Conservation (phyloP, 2,329 filamentous ascomycete genomes). For the Hirsutella rhossiliensis region DNA sequence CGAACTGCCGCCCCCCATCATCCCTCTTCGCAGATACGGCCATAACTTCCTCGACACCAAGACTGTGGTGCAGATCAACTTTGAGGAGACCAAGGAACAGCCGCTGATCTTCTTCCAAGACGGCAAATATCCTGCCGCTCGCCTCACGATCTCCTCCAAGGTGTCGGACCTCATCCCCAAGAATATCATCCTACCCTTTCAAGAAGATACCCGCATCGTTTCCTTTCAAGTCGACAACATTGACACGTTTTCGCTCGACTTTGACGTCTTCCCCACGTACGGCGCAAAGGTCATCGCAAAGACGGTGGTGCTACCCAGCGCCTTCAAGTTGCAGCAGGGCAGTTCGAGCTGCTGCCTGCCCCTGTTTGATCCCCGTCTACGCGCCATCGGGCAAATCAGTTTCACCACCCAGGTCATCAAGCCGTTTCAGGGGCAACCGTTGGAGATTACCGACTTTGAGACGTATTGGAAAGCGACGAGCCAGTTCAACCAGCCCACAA, state of each 20-base stretch:
- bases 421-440: constrained; percentile 79
- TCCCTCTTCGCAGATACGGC: constrained; percentile 84
- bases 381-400: constrained; percentile 84
- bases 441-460: constrained; percentile 96
- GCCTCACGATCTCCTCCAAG: constrained; percentile 93
- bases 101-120: constrained; percentile 94
- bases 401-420: constrained; percentile 97
- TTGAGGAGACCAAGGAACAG: constrained; percentile 63
- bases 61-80: constrained; percentile 86
- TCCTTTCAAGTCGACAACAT: constrained; percentile 95
- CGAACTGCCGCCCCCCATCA: constrained; percentile 88
- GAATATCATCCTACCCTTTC: constrained; percentile 88
- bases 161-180: constrained; percentile 91
- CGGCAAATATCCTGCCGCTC: constrained; percentile 88
- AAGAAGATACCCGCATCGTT: constrained; percentile 86
- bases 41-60: constrained; percentile 99
- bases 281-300: constrained; percentile 96
- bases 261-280: constrained; percentile 95
- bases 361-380: constrained; percentile 80
- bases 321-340: constrained; percentile 64
- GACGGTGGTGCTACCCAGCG: constrained; percentile 78
- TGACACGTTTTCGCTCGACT: constrained; percentile 87
- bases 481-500: constrained; percentile 70
- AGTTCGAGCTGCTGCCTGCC: constrained; percentile 76
- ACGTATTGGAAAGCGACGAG: constrained; percentile 99